A percentile compares a stretch with the other conserved stretches of the same genome.
Conservation (phyloP, 2,329 filamentous ascomycete species). For the Talaromyces funiculosus region DNA sequence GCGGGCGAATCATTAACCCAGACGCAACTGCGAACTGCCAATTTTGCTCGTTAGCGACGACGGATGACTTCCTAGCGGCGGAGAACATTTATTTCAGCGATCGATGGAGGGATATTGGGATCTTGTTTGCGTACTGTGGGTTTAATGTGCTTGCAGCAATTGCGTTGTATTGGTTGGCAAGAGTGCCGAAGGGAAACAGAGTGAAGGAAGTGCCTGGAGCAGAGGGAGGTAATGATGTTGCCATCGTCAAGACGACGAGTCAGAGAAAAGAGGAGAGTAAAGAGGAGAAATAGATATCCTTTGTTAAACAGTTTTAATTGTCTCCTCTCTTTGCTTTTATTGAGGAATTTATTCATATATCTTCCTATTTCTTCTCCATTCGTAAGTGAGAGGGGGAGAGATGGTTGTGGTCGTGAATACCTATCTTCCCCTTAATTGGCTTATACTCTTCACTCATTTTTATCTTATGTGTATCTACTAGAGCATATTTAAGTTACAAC, state of each 20-base stretch:
- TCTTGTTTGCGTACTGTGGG: conserved; percentile 49
- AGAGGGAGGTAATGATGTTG: background rate
- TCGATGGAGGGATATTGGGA: conserved; percentile 50
- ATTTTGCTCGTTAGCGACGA: conserved; percentile 35
- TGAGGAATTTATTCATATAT: background rate
- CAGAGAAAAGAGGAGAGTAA: background rate
- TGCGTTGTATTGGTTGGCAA: conserved; percentile 49
- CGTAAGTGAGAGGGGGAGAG: background rate
- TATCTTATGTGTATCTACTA: background rate
- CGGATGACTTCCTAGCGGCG: conserved; percentile 48
- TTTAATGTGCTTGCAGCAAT: conserved; percentile 50
- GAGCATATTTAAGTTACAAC: background rate
- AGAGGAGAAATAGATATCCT: background rate
- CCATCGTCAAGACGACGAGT: background rate
- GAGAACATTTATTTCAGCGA: conserved; percentile 42
- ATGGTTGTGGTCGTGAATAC: background rate
- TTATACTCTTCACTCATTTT: background rate
- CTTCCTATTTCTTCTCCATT: background rate
- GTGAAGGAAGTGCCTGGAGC: conserved; percentile 9
- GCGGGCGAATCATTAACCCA: conserved; percentile 59
- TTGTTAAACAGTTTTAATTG: background rate
- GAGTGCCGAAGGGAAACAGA: conserved; percentile 38
- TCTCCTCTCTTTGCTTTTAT: background rate
- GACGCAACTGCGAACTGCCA: conserved; percentile 54
- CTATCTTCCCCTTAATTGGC: too few relatives aligned